Evolutionary conservation across 164 flowering plant species (phyloP).

Genomic region (Cinnamomum micranthum): DNA sequence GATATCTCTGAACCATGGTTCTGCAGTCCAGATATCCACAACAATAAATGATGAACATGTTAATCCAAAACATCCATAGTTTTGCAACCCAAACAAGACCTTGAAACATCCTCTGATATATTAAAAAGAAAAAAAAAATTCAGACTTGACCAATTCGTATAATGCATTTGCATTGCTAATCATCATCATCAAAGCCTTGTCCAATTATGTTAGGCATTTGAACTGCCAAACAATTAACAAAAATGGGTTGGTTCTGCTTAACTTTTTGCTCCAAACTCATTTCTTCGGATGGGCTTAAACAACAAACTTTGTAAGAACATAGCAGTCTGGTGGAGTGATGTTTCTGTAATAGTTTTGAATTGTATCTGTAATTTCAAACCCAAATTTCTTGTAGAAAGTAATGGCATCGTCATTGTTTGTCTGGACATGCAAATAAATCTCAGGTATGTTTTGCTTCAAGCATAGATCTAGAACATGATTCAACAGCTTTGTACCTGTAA

Average conservation of each 20-base stretch:
- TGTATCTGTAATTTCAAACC: constrained; percentile 89
- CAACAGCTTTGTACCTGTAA: constrained; percentile 74
- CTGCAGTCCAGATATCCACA: neutral
- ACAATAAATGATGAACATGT: neutral
- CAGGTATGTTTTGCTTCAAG: constrained; percentile 67
- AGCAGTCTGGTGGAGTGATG: constrained; percentile 92
- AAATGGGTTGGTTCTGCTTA: neutral
- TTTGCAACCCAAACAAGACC: neutral
- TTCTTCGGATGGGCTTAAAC: constrained; percentile 48
- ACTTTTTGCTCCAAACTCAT: constrained; percentile 17
- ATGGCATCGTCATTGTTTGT: constrained; percentile 95
- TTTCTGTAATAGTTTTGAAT: constrained; percentile 87
- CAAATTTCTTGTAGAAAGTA: constrained; percentile 86
- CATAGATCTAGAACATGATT: constrained; percentile 82
- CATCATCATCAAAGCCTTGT: too few relatives aligned
- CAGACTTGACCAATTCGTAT: neutral
- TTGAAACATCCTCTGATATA: neutral
- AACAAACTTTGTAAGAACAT: constrained; percentile 63
- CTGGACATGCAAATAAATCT: constrained; percentile 94
- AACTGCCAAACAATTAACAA: neutral
- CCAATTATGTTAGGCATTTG: neutral
- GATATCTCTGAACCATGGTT: neutral
- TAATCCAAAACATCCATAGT: neutral
- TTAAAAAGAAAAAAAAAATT: too few relatives aligned
- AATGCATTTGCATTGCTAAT: neutral